phyloP scores from a whole-genome alignment of 2,329 filamentous ascomycete species.

The Colletotrichum karsti region DNA sequence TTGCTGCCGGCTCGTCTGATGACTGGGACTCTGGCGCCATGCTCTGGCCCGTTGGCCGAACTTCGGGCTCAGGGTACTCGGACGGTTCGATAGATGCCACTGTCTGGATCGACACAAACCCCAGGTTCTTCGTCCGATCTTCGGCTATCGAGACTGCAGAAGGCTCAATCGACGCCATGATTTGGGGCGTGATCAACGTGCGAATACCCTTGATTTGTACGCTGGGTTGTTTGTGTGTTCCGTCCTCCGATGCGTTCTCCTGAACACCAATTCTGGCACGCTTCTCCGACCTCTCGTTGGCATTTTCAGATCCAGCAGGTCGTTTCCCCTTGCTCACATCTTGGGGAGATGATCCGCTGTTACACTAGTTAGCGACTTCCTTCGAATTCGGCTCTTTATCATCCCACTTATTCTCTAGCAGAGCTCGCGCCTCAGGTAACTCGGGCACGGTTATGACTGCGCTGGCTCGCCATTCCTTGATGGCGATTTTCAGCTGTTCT shows the following conservation, averaged over 20 bases:
- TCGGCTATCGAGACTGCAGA: not conserved
- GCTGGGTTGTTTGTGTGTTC: not conserved
- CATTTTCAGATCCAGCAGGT: no score
- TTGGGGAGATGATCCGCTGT: no score
- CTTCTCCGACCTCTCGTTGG: no score
- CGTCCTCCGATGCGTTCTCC: not conserved
- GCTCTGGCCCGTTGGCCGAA: not conserved
- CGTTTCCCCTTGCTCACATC: no score
- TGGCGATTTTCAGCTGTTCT: no score
- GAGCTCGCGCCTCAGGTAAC: no score
- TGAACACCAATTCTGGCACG: not conserved
- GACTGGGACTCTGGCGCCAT: not conserved
- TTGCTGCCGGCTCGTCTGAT: not conserved
- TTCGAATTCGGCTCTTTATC: no score
- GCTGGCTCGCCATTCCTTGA: no score
- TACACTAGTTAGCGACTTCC: no score
- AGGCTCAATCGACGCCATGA: not conserved
- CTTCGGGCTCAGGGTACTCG: not conserved
- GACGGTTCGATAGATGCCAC: not conserved
- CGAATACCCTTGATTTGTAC: not conserved
- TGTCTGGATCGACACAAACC: not conserved
- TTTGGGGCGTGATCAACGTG: not conserved
- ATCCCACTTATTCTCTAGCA: no score
- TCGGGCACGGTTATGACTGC: no score
- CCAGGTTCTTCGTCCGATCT: not conserved